Evolutionary conservation across 768 basidiomycete species (phyloP).

Genomic region (Pisolithus orientalis): DNA sequence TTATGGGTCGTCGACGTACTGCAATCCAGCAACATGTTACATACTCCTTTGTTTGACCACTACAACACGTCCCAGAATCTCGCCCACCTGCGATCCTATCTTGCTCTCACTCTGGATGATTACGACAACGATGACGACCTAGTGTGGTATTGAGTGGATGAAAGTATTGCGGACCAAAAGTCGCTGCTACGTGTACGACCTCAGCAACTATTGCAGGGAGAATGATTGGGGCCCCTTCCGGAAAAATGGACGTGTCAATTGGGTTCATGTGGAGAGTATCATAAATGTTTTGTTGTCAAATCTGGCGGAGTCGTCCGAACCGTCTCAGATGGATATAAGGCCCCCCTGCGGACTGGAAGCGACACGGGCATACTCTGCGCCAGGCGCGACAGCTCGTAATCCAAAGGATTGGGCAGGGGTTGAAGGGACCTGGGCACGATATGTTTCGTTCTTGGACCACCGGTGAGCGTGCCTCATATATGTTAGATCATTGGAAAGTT

Average conservation of each 20-base stretch:
- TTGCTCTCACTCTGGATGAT: constrained; percentile 39
- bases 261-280: constrained; percentile 59
- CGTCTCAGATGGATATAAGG: constrained; percentile 26
- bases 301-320: constrained; percentile 38
- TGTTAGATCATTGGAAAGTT: constrained; percentile 39
- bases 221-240: constrained; percentile 59
- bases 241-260: constrained; percentile 41
- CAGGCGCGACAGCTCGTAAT: constrained; percentile 28
- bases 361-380: constrained; percentile 49
- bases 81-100: constrained; percentile 42
- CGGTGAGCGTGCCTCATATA: constrained; percentile 34
- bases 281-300: constrained; percentile 50
- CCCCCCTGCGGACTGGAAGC: constrained; percentile 50
- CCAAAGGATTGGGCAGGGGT: constrained; percentile 67
- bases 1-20: constrained; percentile 42
- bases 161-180: constrained; percentile 37
- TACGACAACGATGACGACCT: constrained; percentile 22
- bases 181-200: constrained; percentile 58
- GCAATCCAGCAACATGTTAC: constrained; percentile 33
- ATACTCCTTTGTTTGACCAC: constrained; percentile 4
- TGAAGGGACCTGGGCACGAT: constrained; percentile 68
- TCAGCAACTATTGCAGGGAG: constrained; percentile 46
- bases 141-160: constrained; percentile 20
- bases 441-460: constrained; percentile 77
- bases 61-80: constrained; percentile 25